Evolutionary conservation across 805 yeast species (phyloP).

Genomic region (Saccharomyces jurei): DNA sequence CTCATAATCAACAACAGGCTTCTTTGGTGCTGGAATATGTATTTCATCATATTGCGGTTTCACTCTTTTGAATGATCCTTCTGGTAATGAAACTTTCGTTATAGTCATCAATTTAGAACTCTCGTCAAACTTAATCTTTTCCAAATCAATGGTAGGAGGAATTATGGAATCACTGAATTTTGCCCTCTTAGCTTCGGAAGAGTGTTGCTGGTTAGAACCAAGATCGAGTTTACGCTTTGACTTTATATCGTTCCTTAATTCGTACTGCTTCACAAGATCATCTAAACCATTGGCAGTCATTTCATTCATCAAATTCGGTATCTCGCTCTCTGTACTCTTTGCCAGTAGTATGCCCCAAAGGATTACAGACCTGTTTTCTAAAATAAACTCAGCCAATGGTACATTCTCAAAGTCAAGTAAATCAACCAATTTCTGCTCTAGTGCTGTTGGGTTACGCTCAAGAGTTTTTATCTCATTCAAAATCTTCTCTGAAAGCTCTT

Average conservation of each 20-base stretch:
- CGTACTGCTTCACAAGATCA: slow-evolving; percentile 37
- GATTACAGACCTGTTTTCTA: slow-evolving; percentile 43
- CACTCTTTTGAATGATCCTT: slow-evolving; percentile 71
- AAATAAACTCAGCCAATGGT: slow-evolving; percentile 40
- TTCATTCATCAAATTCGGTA: slow-evolving; percentile 32
- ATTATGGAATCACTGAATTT: slow-evolving; percentile 12
- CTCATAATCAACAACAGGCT: slow-evolving; percentile 34
- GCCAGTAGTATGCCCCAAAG: slow-evolving; percentile 48
- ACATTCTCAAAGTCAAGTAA: slow-evolving; percentile 45
- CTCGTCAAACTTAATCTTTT: slow-evolving; percentile 57
- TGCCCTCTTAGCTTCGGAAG: slow-evolving; percentile 15
- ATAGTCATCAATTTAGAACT: slow-evolving; percentile 63
- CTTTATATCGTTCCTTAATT: slow-evolving; percentile 11
- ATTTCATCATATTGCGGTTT: slow-evolving; percentile 78
- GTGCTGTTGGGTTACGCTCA: slow-evolving; percentile 33
- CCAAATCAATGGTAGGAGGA: slow-evolving; percentile 47
- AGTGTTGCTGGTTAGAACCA: background rate
- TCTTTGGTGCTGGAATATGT: slow-evolving; percentile 79
- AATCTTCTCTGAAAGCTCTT: slow-evolving; percentile 36
- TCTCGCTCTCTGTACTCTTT: slow-evolving; percentile 32
- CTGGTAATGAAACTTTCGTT: slow-evolving; percentile 65
- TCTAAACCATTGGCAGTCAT: slow-evolving; percentile 39
- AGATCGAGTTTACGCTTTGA: slow-evolving; percentile 4
- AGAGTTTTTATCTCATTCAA: slow-evolving; percentile 34
- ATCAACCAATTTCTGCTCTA: slow-evolving; percentile 48